phyloP scores from a whole-genome alignment of 148 eudicot genomes.

The Cornus kousa region DNA sequence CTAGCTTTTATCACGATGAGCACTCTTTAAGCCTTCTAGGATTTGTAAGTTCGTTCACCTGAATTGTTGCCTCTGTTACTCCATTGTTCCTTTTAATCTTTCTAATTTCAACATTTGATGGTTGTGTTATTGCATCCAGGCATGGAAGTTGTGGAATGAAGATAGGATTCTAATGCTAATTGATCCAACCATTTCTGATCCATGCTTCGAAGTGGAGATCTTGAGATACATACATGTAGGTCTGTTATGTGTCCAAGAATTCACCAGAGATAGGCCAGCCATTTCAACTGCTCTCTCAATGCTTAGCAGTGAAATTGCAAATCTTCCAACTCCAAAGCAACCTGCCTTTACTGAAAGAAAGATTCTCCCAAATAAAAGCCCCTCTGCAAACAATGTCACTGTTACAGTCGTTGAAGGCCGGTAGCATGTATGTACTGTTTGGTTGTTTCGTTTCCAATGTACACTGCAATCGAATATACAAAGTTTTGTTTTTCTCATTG shows the following conservation, averaged over 20 bases:
- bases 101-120: not conserved
- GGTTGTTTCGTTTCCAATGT: too few relatives aligned
- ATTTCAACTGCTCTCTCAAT: slow-evolving; percentile 20
- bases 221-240: slow-evolving; percentile 34
- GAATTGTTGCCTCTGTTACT: not conserved
- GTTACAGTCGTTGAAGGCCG: not conserved
- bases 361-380: not conserved
- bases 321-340: slow-evolving; percentile 25
- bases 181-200: not conserved
- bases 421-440: not conserved
- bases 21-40: slow-evolving; percentile 1
- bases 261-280: not conserved
- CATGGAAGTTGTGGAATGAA: not conserved
- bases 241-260: slow-evolving; percentile 36
- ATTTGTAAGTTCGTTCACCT: not conserved
- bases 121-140: not conserved
- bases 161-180: not conserved
- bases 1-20: not conserved
- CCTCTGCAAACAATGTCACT: not conserved
- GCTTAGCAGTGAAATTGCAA: slow-evolving; percentile 24
- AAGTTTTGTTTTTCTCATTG: too few relatives aligned
- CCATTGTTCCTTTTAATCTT: not conserved
- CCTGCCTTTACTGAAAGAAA: not conserved
- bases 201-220: slow-evolving; percentile 10
- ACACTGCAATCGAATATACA: too few relatives aligned